Evolutionary conservation across 805 yeast genomes (phyloP), one percentile per base, ranked within the genome.

Genomic region (Wickerhamiella vanderwaltii): DNA sequence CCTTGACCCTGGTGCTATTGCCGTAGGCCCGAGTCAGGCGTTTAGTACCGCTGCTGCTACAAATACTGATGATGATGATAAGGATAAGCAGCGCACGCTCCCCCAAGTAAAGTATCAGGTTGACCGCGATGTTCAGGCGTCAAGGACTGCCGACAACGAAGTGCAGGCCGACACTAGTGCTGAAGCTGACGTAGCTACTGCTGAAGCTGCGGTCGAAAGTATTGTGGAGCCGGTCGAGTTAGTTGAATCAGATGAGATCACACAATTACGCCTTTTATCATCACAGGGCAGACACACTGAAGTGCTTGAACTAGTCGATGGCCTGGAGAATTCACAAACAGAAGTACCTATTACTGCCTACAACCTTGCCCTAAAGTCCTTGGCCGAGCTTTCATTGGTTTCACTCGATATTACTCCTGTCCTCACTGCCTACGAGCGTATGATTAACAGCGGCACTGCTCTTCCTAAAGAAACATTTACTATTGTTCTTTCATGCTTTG

Each of bases 371-470:
- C 45, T 55, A 6, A 24, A 36, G 12, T 40, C 56, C 7, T 38
- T 54, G 18, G 50, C 49, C 5, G 29, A 32, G 17, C 6, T 44
- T 18, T 37, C 44, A 11, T 22, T 38, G 20, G 35, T 44, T 29
- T 24, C 48, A 7, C 15, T 43, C 22, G 59, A 53, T 25, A 45
- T 50, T 31, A 39, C 48, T 16, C 47, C 51, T 3, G 45, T 56
- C 9, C 43, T 60, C 9, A 54, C 56, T 28, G 51, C 52, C 4
- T 60, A 56, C 43, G 49, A 56, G 35, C 50, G 48, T 18, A 46
- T 57, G 48, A 48, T 60, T 2, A 13, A 36, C 18, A 44, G 45
- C 16, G 49, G 54, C 9, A 23, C 36, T 6, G 63, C 64, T 5
- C 6, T 11, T 9, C 34, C 34, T 2, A 19, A 24, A 3, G 48